These are phyloP conservation scores for Trypanosoma caninum DNA, from an alignment of 208 protist genomes.

Conservation along the genomic window DNA sequence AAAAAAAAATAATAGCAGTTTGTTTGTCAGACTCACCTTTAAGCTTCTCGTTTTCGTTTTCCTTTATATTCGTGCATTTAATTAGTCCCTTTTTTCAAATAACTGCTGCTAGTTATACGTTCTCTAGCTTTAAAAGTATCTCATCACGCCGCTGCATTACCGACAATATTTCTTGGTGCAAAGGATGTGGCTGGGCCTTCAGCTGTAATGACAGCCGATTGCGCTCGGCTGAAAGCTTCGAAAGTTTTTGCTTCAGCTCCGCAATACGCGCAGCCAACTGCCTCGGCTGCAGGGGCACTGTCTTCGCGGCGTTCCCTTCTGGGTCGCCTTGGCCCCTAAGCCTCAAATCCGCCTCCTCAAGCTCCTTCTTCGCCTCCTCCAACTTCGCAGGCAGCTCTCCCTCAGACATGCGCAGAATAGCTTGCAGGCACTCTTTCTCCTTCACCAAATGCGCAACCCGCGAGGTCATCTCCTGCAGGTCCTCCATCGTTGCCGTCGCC, in stretches of 20 bases:
- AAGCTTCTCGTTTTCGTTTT: constrained; percentile 4
- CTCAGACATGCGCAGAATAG: constrained; percentile 53
- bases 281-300: constrained; percentile 18
- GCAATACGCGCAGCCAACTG: constrained; percentile 50
- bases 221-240: constrained; percentile 70
- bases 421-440: constrained; percentile 65
- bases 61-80: constrained; percentile 8
- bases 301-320: background rate
- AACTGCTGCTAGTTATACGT: background rate
- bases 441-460: constrained; percentile 54
- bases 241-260: constrained; percentile 78
- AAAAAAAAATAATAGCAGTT: background rate
- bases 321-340: background rate
- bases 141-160: constrained; percentile 54
- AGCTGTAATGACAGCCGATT: constrained; percentile 74
- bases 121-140: constrained; percentile 26
- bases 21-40: background rate
- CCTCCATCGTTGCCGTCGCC: constrained; percentile 28
- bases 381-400: constrained; percentile 54
- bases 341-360: constrained; percentile 28
- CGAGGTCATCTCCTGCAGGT: constrained; percentile 44
- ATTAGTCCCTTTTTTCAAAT: background rate
- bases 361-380: constrained; percentile 50
- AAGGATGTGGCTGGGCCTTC: constrained; percentile 59
- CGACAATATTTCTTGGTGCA: constrained; percentile 50